A percentile compares a stretch with the other conserved stretches of the same genome.
Conservation (phyloP, 2,329 filamentous ascomycete species). For the Xylariaceae sp. region DNA sequence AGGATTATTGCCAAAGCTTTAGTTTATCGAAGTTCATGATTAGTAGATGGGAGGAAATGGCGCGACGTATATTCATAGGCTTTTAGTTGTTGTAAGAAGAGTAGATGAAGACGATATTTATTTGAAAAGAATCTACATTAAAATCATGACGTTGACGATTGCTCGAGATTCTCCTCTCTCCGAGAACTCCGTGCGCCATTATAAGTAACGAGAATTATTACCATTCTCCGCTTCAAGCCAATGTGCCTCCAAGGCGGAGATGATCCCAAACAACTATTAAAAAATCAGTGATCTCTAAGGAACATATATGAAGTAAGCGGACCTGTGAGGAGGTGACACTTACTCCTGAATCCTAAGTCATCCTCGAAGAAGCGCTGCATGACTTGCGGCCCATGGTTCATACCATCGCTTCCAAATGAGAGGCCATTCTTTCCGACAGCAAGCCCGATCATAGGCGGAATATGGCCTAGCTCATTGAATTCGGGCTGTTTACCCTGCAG, state of each 20-base stretch:
- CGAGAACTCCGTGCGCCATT: constrained; percentile 7
- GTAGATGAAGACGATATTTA: neutral
- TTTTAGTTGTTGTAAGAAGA: constrained; percentile 2
- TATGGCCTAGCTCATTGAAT: constrained; percentile 47
- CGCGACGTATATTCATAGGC: neutral
- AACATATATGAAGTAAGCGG: neutral
- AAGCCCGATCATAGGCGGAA: constrained; percentile 65
- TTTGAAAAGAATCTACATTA: neutral
- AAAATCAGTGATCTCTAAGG: constrained; percentile 6
- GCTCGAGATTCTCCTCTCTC: constrained; percentile 2
- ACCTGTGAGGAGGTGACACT: constrained; percentile 31
- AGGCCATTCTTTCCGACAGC: constrained; percentile 68
- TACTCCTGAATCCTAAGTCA: constrained; percentile 62
- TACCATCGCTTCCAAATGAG: constrained; percentile 57
- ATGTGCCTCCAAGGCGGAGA: constrained; percentile 27
- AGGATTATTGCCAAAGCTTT: constrained; percentile 52
- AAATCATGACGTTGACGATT: neutral
- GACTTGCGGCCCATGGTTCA: constrained; percentile 58
- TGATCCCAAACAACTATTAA: constrained; percentile 30
- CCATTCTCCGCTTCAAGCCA: constrained; percentile 14
- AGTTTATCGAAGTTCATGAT: too few relatives aligned
- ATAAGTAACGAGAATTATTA: constrained; percentile 3
- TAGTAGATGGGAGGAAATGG: too few relatives aligned
- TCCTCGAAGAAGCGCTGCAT: constrained; percentile 62
- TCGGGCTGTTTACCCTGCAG: constrained; percentile 37